Conservation (phyloP, 2,329 filamentous ascomycete species). For the Mycosphaerella arachidis region DNA sequence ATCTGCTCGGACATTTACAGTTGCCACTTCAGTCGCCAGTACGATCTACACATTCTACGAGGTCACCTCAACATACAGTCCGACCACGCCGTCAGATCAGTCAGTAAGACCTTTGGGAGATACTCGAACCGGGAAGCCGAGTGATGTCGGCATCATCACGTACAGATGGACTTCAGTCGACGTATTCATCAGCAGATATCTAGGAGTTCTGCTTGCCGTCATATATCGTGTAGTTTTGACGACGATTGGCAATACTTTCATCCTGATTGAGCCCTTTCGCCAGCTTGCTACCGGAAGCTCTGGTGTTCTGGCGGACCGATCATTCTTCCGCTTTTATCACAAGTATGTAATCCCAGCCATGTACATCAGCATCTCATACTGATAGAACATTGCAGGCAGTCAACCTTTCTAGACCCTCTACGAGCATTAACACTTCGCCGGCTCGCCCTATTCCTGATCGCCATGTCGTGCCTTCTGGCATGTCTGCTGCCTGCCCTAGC, state of each 20-base stretch:
- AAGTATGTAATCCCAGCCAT: slow-evolving; percentile 1
- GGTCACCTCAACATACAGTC: no score
- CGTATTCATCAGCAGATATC: slow-evolving; percentile 16
- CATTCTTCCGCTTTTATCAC: slow-evolving; percentile 20
- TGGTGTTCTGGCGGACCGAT: slow-evolving; percentile 13
- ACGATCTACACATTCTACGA: no score
- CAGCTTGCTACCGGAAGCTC: slow-evolving; percentile 7
- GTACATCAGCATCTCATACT: background rate
- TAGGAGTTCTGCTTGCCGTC: slow-evolving; percentile 15
- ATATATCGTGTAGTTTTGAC: slow-evolving; percentile 18
- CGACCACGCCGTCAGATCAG: no score
- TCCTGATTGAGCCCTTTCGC: slow-evolving; percentile 19
- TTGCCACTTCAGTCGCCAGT: no score
- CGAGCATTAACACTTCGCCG: slow-evolving; percentile 7
- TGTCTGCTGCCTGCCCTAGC: slow-evolving; percentile 8
- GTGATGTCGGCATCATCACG: background rate
- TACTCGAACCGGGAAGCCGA: no score
- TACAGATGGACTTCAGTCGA: slow-evolving; percentile 8
- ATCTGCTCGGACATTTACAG: no score
- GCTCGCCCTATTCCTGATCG: slow-evolving; percentile 2
- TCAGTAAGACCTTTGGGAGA: no score
- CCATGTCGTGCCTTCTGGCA: slow-evolving; percentile 1
- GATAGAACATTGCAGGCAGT: no score
- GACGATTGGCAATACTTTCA: slow-evolving; percentile 14
- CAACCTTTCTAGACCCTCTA: background rate